These are phyloP conservation scores for Vigna angularis DNA, from an alignment of 306 rosid genomes.

Conservation along the genomic window DNA sequence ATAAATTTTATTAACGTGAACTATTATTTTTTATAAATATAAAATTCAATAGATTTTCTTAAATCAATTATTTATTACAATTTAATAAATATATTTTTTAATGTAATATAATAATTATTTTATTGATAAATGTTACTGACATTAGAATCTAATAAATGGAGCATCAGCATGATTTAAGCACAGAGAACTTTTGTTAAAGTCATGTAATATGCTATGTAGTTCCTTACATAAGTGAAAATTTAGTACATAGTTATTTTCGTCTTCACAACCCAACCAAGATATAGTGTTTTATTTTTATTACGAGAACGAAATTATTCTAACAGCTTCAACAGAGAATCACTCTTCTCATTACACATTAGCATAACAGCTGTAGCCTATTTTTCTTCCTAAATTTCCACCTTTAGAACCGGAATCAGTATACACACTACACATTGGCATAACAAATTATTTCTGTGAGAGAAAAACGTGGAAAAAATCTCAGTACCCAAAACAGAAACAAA, in stretches of 20 bases:
- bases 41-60: no score
- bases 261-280: neutral
- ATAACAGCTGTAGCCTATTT: constrained; percentile 64
- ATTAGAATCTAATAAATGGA: no score
- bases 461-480: constrained; percentile 22
- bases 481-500: constrained; percentile 23
- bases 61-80: no score
- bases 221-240: neutral
- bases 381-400: constrained; percentile 68
- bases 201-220: no score
- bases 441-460: constrained; percentile 28
- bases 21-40: no score
- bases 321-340: constrained; percentile 19
- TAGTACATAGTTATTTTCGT: constrained; percentile 1
- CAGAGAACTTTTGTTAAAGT: neutral
- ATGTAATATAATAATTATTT: no score
- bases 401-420: constrained; percentile 63
- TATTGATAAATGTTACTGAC: no score
- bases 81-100: no score
- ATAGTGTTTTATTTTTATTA: neutral
- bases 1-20: no score
- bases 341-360: constrained; percentile 52
- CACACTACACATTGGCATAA: neutral
- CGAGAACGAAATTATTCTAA: neutral
- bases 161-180: neutral